Evolutionary conservation across 2,329 filamentous ascomycete species (phyloP).

Genomic region (Fusarium chlamydosporum): DNA sequence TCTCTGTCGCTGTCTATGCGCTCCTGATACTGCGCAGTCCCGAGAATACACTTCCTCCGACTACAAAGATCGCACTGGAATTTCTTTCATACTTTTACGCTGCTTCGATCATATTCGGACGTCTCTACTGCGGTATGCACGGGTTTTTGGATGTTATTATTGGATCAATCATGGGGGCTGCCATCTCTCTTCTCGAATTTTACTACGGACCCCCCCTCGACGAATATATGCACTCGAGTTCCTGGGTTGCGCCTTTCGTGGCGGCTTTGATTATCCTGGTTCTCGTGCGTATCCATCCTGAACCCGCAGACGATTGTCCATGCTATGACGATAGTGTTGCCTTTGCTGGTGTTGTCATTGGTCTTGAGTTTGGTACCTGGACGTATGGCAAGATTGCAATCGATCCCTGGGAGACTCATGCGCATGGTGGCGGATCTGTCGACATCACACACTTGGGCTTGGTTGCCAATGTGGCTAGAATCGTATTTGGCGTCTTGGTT

Average conservation of each 20-base stretch:
- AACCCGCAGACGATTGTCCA: slow-evolving; percentile 95
- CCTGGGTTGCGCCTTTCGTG: slow-evolving; percentile 74
- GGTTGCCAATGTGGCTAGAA: slow-evolving; percentile 73
- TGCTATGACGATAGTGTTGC: slow-evolving; percentile 97
- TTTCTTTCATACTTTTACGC: slow-evolving; percentile 85
- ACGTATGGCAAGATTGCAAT: slow-evolving; percentile 74
- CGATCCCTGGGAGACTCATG: slow-evolving; percentile 61
- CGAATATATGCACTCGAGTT: slow-evolving; percentile 75
- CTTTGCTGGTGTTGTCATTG: slow-evolving; percentile 91
- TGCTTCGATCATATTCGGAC: slow-evolving; percentile 87
- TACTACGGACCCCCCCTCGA: slow-evolving; percentile 75
- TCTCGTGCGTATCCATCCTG: slow-evolving; percentile 90
- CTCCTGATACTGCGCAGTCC: slow-evolving; percentile 78
- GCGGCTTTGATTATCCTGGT: slow-evolving; percentile 77
- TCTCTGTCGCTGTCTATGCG: slow-evolving; percentile 90
- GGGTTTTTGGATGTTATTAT: slow-evolving; percentile 92
- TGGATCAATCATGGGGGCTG: slow-evolving; percentile 81
- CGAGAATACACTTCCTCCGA: slow-evolving; percentile 71
- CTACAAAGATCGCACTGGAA: slow-evolving; percentile 74
- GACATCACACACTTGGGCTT: slow-evolving; percentile 76
- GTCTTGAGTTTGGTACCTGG: slow-evolving; percentile 86
- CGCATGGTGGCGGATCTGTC: slow-evolving; percentile 70
- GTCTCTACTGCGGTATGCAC: slow-evolving; percentile 98
- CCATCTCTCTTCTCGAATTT: slow-evolving; percentile 72
- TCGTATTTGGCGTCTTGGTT: slow-evolving; percentile 83